A percentile compares a stretch with the other conserved stretches of the same genome.
These are phyloP conservation scores for Ilyonectria robusta DNA, from an alignment of 2,329 filamentous ascomycete species.

Conservation along the genomic window DNA sequence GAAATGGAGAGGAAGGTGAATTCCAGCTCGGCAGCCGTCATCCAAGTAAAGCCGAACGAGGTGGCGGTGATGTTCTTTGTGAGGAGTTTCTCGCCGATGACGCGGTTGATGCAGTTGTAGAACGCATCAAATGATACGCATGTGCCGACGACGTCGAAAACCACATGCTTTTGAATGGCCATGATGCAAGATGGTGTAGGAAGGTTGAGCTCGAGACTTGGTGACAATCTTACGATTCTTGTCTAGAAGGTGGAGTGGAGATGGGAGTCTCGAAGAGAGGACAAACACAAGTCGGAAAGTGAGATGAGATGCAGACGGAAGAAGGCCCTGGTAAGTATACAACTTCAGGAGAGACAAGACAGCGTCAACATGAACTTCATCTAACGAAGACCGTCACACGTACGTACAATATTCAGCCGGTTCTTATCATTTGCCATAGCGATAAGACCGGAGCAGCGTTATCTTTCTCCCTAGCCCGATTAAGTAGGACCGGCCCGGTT, in stretches of 20 bases:
- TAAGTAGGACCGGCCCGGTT: not conserved
- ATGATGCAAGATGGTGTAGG: not conserved
- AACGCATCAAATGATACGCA: constrained; percentile 14
- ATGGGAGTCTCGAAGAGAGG: not conserved
- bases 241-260: not conserved
- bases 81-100: constrained; percentile 1
- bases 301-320: not conserved
- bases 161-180: constrained; percentile 9
- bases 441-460: not conserved
- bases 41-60: constrained; percentile 13
- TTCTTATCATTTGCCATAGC: constrained; percentile 1
- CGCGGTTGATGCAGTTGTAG: not conserved
- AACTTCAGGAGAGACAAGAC: not conserved
- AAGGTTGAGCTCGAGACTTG: not conserved
- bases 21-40: constrained; percentile 16
- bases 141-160: constrained; percentile 22
- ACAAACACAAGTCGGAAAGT: not conserved
- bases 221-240: not conserved
- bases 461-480: not conserved
- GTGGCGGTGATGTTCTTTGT: not conserved
- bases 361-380: not conserved
- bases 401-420: not conserved
- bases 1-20: constrained; percentile 11
- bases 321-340: not conserved
- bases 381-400: not conserved